Base-by-base conservation (phyloP, 208 protist species). In the Acanthamoeba culbertsoni region DNA sequence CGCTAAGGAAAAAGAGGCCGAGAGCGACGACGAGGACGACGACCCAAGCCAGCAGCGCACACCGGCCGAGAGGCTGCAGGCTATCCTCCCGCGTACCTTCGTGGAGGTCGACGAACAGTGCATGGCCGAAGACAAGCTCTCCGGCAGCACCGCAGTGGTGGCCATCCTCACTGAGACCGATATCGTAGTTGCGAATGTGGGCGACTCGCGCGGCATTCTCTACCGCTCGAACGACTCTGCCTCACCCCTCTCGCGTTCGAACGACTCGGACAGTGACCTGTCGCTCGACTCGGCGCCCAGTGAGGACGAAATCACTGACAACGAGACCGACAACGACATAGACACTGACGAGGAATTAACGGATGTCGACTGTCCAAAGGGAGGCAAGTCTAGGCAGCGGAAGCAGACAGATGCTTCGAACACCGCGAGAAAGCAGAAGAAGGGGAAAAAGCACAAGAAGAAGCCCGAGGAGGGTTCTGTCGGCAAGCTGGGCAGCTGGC, bases 121-220 rank as follows among this genome's bases (percentile, higher is more conserved):
- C 43, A 86, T 86, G 75, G 51, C 7, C 28, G 43, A 33, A 26
- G 51, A 62, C 26, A 26, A 55, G 12, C 51, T 62, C 43, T 53
- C 75, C 14, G 75, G 75, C n/a, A 86, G 75, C 75, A 86, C 75
- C 31, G 75, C 75, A 8, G 51, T 86, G 12, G 75, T 86, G 46
- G 75, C 51, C n/a, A 59, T 59, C 43, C 18, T 86, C 43, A 86
- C 75, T 43, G 75, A 86, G 31, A 40, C n/a, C 20, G 51, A 59
- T 28, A 37, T 86, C 75, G 51, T 86, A 28, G 75, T 86, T 0
- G 75, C 75, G 42, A 86, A 86, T 43, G 51, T 59, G 31, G 75
- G 75, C 43, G 75, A 86, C 43, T 86, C 46, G 43, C 26, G 75
- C 12, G 43, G 75, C 51, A 26, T 86, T 16, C 18, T 86, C 31